Percentiles rank a stretch among this genome's conserved stretches.
Evolutionary conservation across 306 rosid genomes (phyloP).

Genomic region (Sphenostylis stenocarpa): DNA sequence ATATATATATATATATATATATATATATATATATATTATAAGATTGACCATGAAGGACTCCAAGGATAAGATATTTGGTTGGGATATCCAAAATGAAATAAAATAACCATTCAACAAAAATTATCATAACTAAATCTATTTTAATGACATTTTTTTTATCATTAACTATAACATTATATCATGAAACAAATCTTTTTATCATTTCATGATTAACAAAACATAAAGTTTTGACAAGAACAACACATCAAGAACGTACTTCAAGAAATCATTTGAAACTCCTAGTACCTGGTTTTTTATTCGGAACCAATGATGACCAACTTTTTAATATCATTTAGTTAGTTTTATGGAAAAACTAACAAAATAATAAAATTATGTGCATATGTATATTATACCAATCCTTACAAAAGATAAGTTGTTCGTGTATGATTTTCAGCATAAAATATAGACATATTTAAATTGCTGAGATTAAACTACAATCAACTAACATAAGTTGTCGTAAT

Average conservation of each 20-base stretch:
- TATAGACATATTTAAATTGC: neutral
- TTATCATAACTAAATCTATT: neutral
- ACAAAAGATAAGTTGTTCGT: neutral
- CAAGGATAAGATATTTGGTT: neutral
- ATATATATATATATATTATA: too few species aligned
- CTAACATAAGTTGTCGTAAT: too few species aligned
- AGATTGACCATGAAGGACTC: neutral
- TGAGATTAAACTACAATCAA: too few species aligned
- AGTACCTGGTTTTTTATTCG: constrained; percentile 4
- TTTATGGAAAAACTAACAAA: neutral
- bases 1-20: too few species aligned
- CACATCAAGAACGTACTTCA: neutral
- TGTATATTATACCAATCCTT: neutral
- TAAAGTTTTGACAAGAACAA: constrained; percentile 1
- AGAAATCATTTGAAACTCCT: neutral
- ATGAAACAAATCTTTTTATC: neutral
- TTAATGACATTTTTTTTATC: neutral
- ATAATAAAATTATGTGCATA: neutral
- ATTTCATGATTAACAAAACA: constrained; percentile 18
- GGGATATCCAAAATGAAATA: neutral
- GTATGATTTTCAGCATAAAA: neutral
- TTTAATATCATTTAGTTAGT: neutral
- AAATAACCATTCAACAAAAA: neutral
- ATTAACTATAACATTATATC: neutral
- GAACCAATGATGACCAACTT: constrained; percentile 17